Base-by-base conservation (phyloP, 129 eudicot genomes). In the Logfia minima region DNA sequence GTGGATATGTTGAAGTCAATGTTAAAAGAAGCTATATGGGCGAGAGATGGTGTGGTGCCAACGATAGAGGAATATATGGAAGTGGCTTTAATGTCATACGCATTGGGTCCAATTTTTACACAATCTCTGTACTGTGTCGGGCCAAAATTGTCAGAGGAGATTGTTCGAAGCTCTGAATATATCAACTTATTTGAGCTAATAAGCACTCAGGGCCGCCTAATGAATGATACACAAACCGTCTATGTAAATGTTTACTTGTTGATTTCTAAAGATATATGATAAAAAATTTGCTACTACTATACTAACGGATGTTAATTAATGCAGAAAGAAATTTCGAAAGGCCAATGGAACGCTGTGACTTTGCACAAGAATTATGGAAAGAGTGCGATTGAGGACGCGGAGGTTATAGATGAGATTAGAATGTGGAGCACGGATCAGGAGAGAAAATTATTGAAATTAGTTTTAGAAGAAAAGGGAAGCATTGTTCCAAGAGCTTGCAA, bases 61-160 rank as follows among this genome's bases (percentile, higher is more conserved):
- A 80, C 91, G 70, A 68, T 91, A 77, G 89, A 80, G 14, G 96
- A 94, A 64, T 94, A 94, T 75, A 84, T 91, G 90, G 76, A 70
- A 82, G 89, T 78, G 62, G 96, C 85, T 72, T 86, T 77, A 43
- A 83, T 94, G 39, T 94, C 99, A 48, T 87, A 89, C 75, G 99
- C 90, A 17, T 74, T 94, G 70, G 99, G 99, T 32, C 97, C 99
- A 18, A 94, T n/a, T n/a, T n/a, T n/a, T n/a, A n/a, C n/a, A n/a
- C 90, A 96, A 3, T 72, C 93, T 26, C 86, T 89, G 39, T 92
- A 89, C 77, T 72, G 87, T 3, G 66, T 85, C 3, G 96, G 88
- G 39, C 96, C 91, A 14, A 81, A 84, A 39, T 39, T 39, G 45
- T 7, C 11, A 39, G 45, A 39, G 45, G 45, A 39, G 45, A 39